Evolutionary conservation across 768 basidiomycete species (phyloP), one percentile per base, ranked within the genome.

Genomic region (Leccinum uliginosum): DNA sequence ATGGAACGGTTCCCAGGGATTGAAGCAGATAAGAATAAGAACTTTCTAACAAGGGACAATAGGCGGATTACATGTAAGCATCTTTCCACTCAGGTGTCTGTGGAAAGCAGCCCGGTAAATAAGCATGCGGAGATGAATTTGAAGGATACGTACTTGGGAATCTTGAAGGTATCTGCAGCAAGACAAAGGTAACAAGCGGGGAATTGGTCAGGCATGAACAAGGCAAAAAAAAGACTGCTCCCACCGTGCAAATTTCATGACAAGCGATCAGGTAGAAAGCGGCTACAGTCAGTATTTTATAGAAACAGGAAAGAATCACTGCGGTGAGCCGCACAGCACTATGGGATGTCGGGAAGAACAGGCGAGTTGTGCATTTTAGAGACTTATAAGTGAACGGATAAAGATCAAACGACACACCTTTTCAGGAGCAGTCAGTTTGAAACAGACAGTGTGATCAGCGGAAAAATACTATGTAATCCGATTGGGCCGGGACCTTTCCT

Each of bases 171-270:
- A 84, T 59, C 87, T 89, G 57, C 12, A n/a, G 32, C 51, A 17
- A 58, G 51, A 46, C 6, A 45, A 38, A 7, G 23, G 21, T 3
- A 43, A 49, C 15, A 40, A 30, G 17, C 3, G 9, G 5, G 48
- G 10, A 2, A 29, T 35, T 15, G n/a, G 32, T 64, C 30, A 55
- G 48, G 23, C 50, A 54, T 30, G 26, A 14, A 9, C 40, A 8
- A 35, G n/a, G 1, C 21, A 24, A 11, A 24, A 52, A 49, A 26
- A 45, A 46, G 7, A 27, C 23, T 29, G 29, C 9, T 19, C 67
- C 78, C 56, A 84, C 84, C 75, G 76, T 62, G 78, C 76, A 75
- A 85, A 86, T 66, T 82, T 85, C 84, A 86, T 86, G 54, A 19
- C 46, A 11, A 24, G 10, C 29, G 45, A 35, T 23, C 17, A 45